These are phyloP conservation scores for Xylariaceae sp. DNA, from an alignment of 2,329 filamentous ascomycete genomes.

Conservation along the genomic window DNA sequence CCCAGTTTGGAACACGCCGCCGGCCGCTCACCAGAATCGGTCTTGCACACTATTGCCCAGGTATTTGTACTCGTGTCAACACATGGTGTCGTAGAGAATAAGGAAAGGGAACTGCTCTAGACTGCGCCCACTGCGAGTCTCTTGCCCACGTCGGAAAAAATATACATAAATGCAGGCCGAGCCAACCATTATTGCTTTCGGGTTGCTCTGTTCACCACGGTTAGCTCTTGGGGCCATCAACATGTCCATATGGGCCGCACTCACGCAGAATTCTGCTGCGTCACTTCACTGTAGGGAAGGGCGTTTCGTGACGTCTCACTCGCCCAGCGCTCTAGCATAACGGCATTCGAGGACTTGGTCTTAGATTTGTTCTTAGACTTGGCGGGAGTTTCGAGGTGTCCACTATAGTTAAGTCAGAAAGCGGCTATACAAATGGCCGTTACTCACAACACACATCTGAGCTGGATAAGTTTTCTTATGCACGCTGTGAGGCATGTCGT, in stretches of 20 bases:
- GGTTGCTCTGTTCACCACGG: conserved; percentile 14
- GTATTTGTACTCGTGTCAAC: conserved; percentile 9
- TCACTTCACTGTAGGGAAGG: conserved; percentile 27
- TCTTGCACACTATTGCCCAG: conserved; percentile 1
- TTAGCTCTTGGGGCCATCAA: conserved; percentile 14
- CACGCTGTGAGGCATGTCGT: conserved; percentile 26
- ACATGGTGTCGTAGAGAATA: conserved; percentile 16
- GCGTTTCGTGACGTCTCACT: conserved; percentile 22
- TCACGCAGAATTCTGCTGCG: conserved; percentile 24
- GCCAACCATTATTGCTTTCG: conserved; percentile 13
- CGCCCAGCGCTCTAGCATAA: conserved; percentile 28
- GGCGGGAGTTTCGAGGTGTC: conserved; percentile 10
- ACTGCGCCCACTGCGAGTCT: conserved; percentile 4
- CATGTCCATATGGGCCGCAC: conserved; percentile 2
- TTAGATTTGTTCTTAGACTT: conserved; percentile 2
- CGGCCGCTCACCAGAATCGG: background rate
- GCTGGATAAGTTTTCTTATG: conserved; percentile 16
- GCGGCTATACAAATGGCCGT: background rate
- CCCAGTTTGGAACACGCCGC: conserved; percentile 3
- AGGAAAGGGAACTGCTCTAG: background rate
- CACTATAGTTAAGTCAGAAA: conserved; percentile 23
- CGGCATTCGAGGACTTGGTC: conserved; percentile 1
- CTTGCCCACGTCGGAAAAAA: conserved; percentile 16
- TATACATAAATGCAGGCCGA: conserved; percentile 17
- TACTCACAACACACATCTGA: conserved; percentile 20